A percentile compares a stretch with the other conserved stretches of the same genome.
phyloP scores from a whole-genome alignment of 2,329 filamentous ascomycete species.

The Diaporthe capsici region DNA sequence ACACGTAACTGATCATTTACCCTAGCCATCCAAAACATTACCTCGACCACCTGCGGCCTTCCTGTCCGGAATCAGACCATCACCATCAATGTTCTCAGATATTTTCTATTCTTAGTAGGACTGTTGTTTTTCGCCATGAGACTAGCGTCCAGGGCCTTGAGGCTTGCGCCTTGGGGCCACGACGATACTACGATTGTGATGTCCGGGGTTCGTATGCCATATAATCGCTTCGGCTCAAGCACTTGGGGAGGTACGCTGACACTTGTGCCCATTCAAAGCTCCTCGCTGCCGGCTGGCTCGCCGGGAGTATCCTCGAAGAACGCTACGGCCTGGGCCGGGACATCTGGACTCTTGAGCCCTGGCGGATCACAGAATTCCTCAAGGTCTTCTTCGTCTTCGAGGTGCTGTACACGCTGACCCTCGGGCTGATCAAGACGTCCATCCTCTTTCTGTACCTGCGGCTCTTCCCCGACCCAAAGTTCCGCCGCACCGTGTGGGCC shows the following conservation, averaged over 20 bases:
- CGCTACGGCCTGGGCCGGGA: conserved; percentile 48
- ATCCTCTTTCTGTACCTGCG: conserved; percentile 35
- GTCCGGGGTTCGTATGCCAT: neutral
- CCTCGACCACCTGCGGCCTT: conserved; percentile 12
- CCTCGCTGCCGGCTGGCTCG: conserved; percentile 6
- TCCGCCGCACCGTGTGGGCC: conserved; percentile 31
- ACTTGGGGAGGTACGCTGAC: neutral
- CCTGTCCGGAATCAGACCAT: neutral
- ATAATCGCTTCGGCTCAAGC: neutral
- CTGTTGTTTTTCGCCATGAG: conserved; percentile 40
- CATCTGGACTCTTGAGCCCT: conserved; percentile 42
- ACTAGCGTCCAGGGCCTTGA: neutral
- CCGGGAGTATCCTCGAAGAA: conserved; percentile 49
- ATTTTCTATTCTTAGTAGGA: conserved; percentile 50
- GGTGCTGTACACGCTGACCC: conserved; percentile 39
- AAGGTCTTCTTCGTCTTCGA: conserved; percentile 46
- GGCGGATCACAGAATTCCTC: conserved; percentile 37
- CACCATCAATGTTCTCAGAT: conserved; percentile 4
- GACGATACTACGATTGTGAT: conserved; percentile 32
- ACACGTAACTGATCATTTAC: neutral
- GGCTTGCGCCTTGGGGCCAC: conserved; percentile 17
- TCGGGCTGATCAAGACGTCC: conserved; percentile 24
- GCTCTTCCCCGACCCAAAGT: neutral
- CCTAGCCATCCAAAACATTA: conserved; percentile 24
- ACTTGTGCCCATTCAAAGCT: neutral